Percentiles rank a stretch among this genome's conserved stretches.
Evolutionary conservation across 768 basidiomycete genomes (phyloP).

Genomic region (Panellus pusillus): DNA sequence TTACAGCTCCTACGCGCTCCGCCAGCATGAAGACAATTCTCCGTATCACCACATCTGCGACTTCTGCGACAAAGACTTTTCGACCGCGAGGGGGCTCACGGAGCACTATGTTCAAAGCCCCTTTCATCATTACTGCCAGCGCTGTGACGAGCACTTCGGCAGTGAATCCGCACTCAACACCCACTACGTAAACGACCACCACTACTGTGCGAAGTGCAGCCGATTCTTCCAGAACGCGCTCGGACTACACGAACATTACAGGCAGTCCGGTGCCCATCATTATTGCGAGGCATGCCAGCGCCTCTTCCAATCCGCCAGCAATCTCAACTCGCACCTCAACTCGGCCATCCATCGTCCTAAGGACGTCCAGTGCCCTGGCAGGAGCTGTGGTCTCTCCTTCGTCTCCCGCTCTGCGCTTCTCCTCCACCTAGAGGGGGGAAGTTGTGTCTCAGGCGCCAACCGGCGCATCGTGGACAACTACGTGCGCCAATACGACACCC

Average conservation of each 20-base stretch:
- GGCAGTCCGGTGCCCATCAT: slow-evolving; percentile 39
- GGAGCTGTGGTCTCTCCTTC: slow-evolving; percentile 48
- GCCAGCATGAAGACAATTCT: slow-evolving; percentile 38
- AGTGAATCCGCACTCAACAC: slow-evolving; percentile 31
- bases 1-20: slow-evolving; percentile 24
- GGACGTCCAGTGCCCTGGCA: slow-evolving; percentile 36
- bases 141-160: slow-evolving; percentile 46
- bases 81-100: slow-evolving; percentile 33
- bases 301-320: slow-evolving; percentile 41
- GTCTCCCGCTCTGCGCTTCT: slow-evolving; percentile 54
- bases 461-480: slow-evolving; percentile 41
- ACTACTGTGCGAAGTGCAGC: slow-evolving; percentile 43
- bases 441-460: slow-evolving; percentile 50
- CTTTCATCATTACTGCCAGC: slow-evolving; percentile 51
- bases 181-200: slow-evolving; percentile 44
- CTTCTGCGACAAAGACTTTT: slow-evolving; percentile 49
- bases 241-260: slow-evolving; percentile 49
- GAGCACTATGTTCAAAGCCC: slow-evolving; percentile 56
- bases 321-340: slow-evolving; percentile 47
- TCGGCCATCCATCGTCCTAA: slow-evolving; percentile 51
- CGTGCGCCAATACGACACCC: slow-evolving; percentile 44
- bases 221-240: slow-evolving; percentile 39
- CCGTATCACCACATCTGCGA: slow-evolving; percentile 44
- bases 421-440: slow-evolving; percentile 63
- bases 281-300: slow-evolving; percentile 49